Conservation (phyloP, 2,329 filamentous ascomycete genomes). For the Pestalotiopsis fici region DNA sequence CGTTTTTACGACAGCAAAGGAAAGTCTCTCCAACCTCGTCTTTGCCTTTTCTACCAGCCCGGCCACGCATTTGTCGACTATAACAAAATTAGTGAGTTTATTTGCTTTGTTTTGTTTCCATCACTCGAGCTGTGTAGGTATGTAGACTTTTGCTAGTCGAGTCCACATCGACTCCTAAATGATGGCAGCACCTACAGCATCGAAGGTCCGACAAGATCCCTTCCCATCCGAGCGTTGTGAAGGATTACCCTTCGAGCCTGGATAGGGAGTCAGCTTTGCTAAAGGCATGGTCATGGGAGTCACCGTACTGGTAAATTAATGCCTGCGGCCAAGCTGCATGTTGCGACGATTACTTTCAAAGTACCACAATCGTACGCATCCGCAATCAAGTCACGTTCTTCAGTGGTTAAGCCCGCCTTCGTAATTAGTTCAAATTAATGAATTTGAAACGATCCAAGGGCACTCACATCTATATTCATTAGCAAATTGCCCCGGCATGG, state of each 20-base stretch:
- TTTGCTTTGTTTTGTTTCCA: no score
- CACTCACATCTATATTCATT: background rate
- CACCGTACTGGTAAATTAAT: slow-evolving; percentile 62
- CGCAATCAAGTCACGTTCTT: slow-evolving; percentile 73
- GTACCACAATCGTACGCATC: slow-evolving; percentile 69
- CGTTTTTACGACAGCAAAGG: slow-evolving; percentile 68
- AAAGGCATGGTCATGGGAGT: background rate
- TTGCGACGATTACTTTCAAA: slow-evolving; percentile 73
- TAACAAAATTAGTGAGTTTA: background rate
- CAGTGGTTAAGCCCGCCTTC: slow-evolving; percentile 71
- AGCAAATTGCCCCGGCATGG: background rate
- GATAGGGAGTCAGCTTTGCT: background rate
- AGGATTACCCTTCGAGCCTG: slow-evolving; percentile 71
- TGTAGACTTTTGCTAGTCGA: no score
- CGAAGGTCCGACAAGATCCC: slow-evolving; percentile 74
- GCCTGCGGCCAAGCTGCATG: slow-evolving; percentile 80
- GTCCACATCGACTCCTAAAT: background rate
- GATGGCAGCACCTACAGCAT: slow-evolving; percentile 53
- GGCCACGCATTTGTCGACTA: slow-evolving; percentile 73
- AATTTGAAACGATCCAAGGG: background rate
- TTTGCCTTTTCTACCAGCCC: slow-evolving; percentile 77
- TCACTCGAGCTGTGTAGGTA: no score
- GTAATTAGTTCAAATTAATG: slow-evolving; percentile 23
- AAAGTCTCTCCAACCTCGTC: slow-evolving; percentile 78
- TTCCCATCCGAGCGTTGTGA: slow-evolving; percentile 74